Evolutionary conservation across 208 protist genomes (phyloP), one percentile per base, ranked within the genome.

Genomic region (Trypanosomatidae sp.): DNA sequence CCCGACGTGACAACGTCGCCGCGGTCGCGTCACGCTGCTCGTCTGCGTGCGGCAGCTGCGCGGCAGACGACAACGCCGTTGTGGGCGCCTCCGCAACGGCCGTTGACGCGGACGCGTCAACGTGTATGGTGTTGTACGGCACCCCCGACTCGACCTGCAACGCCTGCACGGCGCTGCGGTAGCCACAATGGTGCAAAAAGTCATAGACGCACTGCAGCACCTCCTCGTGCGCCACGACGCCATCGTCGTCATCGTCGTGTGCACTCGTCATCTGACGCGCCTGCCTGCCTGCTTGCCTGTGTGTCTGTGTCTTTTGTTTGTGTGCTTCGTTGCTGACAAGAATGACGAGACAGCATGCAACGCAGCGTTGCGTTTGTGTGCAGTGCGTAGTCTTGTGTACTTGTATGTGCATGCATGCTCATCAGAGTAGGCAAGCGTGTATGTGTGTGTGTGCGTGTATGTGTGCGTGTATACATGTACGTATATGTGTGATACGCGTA

Each of bases 81-180:
- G 37, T 0, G 22, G 30, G 7, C n/a, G 27, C 43, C 22, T 11
- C 33, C 26, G 54, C n/a, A 40, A 61, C 11, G 41, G 23, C 26
- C 39, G 22, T 37, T 18, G 44, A 2, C 44, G 33, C n/a, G n/a
- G n/a, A n/a, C 57, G 23, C 15, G 50, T 48, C 41, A 22, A 65
- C 43, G 23, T 72, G 66, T 21, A 92, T 76, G 6, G 64, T 66
- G 52, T 92, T 92, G 49, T 86, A 83, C 19, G 82, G 75, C 4
- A 88, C 55, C 13, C 71, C 69, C 0, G 82, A 86, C 57, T 92
- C 82, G 19, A 60, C 65, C 45, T 92, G 77, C 20, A 92, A 55
- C 0, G 77, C 78, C 20, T 67, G 53, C 13, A 88, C 61, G 2
- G 74, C 23, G 35, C 71, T 69, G 10, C 63, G 53, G 46, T 88